Evolutionary conservation across 1,139 yeast species (phyloP), one percentile per base, ranked within the genome.

Genomic region (Hansenula lynferdii): DNA sequence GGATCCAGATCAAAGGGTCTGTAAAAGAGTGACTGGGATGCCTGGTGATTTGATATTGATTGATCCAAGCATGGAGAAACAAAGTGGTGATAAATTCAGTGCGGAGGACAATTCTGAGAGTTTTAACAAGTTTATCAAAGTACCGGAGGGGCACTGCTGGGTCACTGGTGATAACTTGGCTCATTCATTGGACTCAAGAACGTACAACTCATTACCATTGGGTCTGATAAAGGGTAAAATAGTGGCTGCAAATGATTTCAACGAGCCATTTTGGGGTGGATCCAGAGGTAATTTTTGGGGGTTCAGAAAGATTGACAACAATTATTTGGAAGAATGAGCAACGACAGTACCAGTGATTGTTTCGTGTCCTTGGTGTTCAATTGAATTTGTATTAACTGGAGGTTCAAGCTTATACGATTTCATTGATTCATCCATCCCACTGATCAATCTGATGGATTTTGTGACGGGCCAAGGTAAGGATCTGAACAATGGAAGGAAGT

Each of bases 141-240:
- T 86, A 0, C 95, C 95, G 0, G 77, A 78, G 41, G 98, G 98
- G 4, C 98, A 94, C 61, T 87, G 89, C 34, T 94, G 97, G 97
- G 83, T 90, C 6, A 87, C 97, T 0, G 99, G 98, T 2, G 98
- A 92, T 56, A 92, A 92, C 55, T 61, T 92, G 42, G 74, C 87
- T 29, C 89, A 82, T 50, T 85, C 96, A n/a, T 65, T 90, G 39
- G 99, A 94, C 53, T 87, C 96, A 8, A 66, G 98, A 48, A 77
- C 89, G 0, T 92, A 92, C 57, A 86, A 92, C 20, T 89, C 83
- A 18, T 64, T 92, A 28, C 98, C 98, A 2, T 71, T 87, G 78
- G 97, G 81, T 0, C 65, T 92, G 26, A 80, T 92, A 10, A 81
- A 81, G 49, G 99, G 98, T 1, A 87, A 85, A 54, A 81, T 92